phyloP scores from a whole-genome alignment of 768 basidiomycete genomes.

The Guyanaporus albipodus region DNA sequence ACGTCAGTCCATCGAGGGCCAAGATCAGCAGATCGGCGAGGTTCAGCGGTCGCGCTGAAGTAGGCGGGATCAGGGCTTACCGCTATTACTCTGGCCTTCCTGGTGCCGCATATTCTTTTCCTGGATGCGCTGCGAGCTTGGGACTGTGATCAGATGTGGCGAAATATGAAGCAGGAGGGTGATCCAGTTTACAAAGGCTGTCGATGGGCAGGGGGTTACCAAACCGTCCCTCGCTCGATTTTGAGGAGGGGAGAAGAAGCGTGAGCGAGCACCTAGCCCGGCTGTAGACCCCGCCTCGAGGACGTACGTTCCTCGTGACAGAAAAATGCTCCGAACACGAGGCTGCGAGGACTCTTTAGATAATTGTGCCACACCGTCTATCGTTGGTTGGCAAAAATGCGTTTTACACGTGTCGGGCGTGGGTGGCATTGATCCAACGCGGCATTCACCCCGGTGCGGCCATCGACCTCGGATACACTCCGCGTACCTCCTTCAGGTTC shows the following conservation, averaged over 20 bases:
- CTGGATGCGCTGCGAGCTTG: not conserved
- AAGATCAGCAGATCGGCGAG: constrained; percentile 13
- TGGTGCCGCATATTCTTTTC: constrained; percentile 24
- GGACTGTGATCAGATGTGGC: not conserved
- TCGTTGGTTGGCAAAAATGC: constrained; percentile 19
- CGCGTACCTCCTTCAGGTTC: too few relatives aligned
- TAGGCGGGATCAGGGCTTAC: constrained; percentile 18
- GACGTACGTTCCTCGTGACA: constrained; percentile 11
- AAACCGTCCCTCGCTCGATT: not conserved
- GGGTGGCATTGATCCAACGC: constrained; percentile 2
- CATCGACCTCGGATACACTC: constrained; percentile 12
- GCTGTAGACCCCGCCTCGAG: constrained; percentile 6
- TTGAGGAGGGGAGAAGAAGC: not conserved
- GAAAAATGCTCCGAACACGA: constrained; percentile 24
- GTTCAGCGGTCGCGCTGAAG: not conserved
- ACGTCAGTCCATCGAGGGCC: constrained; percentile 9
- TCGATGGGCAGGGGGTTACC: not conserved
- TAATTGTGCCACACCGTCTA: constrained; percentile 20
- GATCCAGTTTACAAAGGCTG: not conserved
- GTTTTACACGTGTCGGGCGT: constrained; percentile 20
- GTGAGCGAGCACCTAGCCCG: not conserved
- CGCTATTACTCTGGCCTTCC: constrained; percentile 27
- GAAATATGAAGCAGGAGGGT: not conserved
- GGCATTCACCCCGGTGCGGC: constrained; percentile 7
- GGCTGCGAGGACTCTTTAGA: constrained; percentile 25